phyloP scores from a whole-genome alignment of 768 basidiomycete species.

The Hypsizygus marmoreus region DNA sequence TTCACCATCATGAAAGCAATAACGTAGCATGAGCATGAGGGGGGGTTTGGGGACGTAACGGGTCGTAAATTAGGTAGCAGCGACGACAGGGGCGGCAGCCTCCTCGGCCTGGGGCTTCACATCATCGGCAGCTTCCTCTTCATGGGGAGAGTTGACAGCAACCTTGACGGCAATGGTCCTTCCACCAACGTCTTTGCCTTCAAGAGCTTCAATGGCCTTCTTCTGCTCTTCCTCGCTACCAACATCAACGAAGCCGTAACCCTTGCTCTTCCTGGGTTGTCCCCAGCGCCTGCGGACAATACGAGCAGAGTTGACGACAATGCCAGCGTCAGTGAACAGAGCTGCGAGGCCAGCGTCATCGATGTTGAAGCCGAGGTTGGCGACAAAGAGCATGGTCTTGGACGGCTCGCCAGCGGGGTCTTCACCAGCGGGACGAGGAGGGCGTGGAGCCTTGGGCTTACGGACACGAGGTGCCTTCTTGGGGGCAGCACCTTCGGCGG shows the following conservation, averaged over 20 bases:
- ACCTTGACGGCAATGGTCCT: constrained; percentile 91
- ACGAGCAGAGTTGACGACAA: constrained; percentile 82
- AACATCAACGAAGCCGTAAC: constrained; percentile 98
- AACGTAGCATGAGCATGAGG: constrained; percentile 35
- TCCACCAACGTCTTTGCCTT: constrained; percentile 87
- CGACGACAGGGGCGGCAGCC: constrained; percentile 24
- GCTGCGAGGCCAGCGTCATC: constrained; percentile 79
- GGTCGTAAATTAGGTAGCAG: constrained; percentile 26
- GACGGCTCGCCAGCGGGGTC: constrained; percentile 88
- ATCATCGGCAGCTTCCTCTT: constrained; percentile 49
- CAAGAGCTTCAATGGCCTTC: constrained; percentile 84
- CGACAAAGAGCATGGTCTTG: constrained; percentile 90
- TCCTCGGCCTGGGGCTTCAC: constrained; percentile 31
- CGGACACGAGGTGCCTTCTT: constrained; percentile 57
- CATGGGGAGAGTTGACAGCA: constrained; percentile 81
- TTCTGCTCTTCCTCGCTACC: constrained; percentile 86
- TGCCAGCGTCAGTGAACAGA: constrained; percentile 86
- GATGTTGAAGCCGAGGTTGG: constrained; percentile 95
- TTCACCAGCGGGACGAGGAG: constrained; percentile 73
- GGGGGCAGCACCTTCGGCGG: constrained; percentile 35
- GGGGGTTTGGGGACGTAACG: constrained; percentile 21
- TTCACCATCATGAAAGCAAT: constrained; percentile 32
- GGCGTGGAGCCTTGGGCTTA: constrained; percentile 59
- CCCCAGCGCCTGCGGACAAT: constrained; percentile 88
- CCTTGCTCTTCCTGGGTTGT: constrained; percentile 86